These are phyloP conservation scores for Kazachstania kunashirensis DNA, from an alignment of 805 yeast species.

Conservation along the genomic window DNA sequence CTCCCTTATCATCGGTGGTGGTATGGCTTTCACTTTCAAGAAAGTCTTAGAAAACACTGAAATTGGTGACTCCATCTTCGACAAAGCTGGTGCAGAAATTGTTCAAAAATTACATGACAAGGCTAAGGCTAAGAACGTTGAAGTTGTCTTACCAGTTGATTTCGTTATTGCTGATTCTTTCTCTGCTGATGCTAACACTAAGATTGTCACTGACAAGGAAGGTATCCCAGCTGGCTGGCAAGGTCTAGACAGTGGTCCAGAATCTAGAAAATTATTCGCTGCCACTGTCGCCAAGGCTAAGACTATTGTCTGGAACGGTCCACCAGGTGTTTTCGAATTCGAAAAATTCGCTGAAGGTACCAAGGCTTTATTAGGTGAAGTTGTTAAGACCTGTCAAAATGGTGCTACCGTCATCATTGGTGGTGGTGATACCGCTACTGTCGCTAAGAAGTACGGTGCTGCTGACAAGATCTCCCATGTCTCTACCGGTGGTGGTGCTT, in stretches of 20 bases:
- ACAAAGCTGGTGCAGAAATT: conserved; percentile 90
- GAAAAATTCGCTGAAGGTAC: conserved; percentile 89
- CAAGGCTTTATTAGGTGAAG: conserved; percentile 79
- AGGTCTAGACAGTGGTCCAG: conserved; percentile 96
- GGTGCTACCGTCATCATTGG: conserved; percentile 93
- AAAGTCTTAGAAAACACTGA: conserved; percentile 77
- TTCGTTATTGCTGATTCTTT: conserved; percentile 93
- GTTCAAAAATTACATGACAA: conserved; percentile 87
- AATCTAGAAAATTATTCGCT: conserved; percentile 70
- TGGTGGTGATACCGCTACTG: conserved; percentile 99
- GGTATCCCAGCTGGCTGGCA: conserved; percentile 95
- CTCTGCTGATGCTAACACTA: conserved; percentile 81
- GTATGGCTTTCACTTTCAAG: conserved; percentile 99
- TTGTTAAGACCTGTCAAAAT: conserved; percentile 72
- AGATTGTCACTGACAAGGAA: conserved; percentile 74
- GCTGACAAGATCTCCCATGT: conserved; percentile 96
- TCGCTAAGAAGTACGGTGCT: conserved; percentile 96
- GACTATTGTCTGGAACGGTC: conserved; percentile 99
- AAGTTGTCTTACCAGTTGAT: conserved; percentile 91
- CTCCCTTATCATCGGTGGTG: conserved; percentile 94
- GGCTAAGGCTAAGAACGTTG: conserved; percentile 93
- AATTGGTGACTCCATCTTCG: conserved; percentile 90
- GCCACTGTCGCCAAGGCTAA: conserved; percentile 84
- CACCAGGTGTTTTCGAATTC: conserved; percentile 99
- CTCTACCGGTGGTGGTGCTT: conserved; percentile 99